Evolutionary conservation across 1,284 basidiomycete species (phyloP).

Genomic region (Irpex rosettiformis): DNA sequence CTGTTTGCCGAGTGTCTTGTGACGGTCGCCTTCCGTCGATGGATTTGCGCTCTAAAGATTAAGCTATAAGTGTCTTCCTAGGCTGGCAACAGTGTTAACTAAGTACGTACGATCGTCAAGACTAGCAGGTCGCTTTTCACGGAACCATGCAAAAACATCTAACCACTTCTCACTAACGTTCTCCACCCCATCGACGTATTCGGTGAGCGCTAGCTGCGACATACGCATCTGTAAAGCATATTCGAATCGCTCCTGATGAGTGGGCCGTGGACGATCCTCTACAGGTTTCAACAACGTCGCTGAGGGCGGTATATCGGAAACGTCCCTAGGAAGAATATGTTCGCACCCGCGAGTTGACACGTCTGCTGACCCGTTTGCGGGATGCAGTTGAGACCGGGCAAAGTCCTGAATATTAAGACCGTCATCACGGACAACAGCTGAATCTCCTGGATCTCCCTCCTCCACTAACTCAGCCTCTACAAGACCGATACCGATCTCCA

Average conservation of each 20-base stretch:
- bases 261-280: conserved; percentile 51
- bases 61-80: neutral
- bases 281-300: conserved; percentile 47
- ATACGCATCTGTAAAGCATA: conserved; percentile 84
- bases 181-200: conserved; percentile 85
- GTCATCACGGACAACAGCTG: conserved; percentile 14
- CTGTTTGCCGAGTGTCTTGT: conserved; percentile 22
- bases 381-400: conserved; percentile 4
- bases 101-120: conserved; percentile 34
- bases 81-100: neutral
- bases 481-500: conserved; percentile 66
- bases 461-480: conserved; percentile 43
- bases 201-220: conserved; percentile 81
- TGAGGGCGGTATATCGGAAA: conserved; percentile 42
- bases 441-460: conserved; percentile 18
- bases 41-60: conserved; percentile 23
- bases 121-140: conserved; percentile 48
- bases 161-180: conserved; percentile 82
- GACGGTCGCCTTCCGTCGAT: conserved; percentile 29
- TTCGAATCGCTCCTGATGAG: conserved; percentile 67
- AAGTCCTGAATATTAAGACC: conserved; percentile 24
- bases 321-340: conserved; percentile 34
- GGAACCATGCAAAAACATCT: conserved; percentile 85
- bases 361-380: conserved; percentile 1
- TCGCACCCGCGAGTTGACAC: neutral